Evolutionary conservation across 2,329 filamentous ascomycete genomes (phyloP), one percentile per base, ranked within the genome.

Genomic region (Leptosphaerulina australis): DNA sequence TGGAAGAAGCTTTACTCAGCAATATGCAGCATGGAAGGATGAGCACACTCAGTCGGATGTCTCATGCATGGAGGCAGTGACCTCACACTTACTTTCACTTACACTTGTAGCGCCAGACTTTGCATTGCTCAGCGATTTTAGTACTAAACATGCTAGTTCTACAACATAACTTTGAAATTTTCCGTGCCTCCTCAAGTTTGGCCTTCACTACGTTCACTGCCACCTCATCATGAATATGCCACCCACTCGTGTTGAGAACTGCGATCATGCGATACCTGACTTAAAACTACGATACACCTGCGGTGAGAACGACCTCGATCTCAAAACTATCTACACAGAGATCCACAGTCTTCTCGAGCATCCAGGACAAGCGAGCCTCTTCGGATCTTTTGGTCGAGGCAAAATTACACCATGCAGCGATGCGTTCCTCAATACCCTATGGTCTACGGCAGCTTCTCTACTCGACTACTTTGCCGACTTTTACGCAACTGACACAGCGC

Each of bases 1-100:
- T 93, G 46, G 89, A 92, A 69, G 89, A 93, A 67, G 88, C 87
- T 6, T 74, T 91, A 43, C 82, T 89, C 15, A 91, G 85, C 66
- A 85, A 87, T 56, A 86, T 89, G 79, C 81, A 85, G 60, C 81
- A 85, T 58, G 83, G 81, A 3, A 63, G 85, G 55, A 88, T 90
- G 77, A 88, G 87, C 59, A 87, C 80, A 14, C 78, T 90, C 51
- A 85, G 85, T 57, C 83, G 87, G 41, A 78, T 85, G 60, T 88
- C 85, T 59, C 80, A 51, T 33, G 48, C 48, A 4, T 51, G 48
- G 48, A 51, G 46, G 30, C 48, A 51, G 45, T 49, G 28, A 21
- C 4, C 3, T 35, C 4, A 12, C 17, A 8, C n/a, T 22, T 36
- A 5, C 31, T 34, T 45, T 45, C 41, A 45, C 24, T 20, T 20